phyloP scores from a whole-genome alignment of 225 moss, liverwort and hornwort genomes.

The Pseudisothecium myosuroides region DNA sequence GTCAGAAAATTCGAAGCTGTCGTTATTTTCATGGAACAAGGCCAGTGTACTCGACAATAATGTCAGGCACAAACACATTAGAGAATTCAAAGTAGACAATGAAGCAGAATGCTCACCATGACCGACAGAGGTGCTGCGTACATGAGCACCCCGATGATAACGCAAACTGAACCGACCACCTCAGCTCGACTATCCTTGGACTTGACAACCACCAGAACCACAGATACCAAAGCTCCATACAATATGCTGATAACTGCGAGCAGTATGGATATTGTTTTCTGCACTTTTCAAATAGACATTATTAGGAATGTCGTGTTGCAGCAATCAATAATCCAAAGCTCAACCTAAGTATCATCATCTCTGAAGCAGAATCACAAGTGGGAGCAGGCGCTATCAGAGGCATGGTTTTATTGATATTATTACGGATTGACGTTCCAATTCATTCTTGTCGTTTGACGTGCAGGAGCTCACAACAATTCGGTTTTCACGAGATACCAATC shows the following conservation, averaged over 20 bases:
- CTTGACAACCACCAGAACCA: constrained; percentile 34
- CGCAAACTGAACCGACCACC: constrained; percentile 64
- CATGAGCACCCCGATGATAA: constrained; percentile 68
- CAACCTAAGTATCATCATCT: not conserved
- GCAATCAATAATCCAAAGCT: not conserved
- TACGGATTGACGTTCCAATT: not conserved
- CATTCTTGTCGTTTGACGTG: not conserved
- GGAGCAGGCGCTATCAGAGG: not conserved
- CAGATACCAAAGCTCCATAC: constrained; percentile 40
- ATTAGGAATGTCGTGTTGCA: not conserved
- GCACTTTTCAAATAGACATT: not conserved
- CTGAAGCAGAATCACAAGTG: not conserved
- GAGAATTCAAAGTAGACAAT: not conserved
- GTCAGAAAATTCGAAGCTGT: not conserved
- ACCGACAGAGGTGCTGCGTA: constrained; percentile 74
- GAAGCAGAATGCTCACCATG: constrained; percentile 17
- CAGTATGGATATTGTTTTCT: constrained; percentile 17
- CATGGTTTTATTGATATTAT: not conserved
- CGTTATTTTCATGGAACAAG: not conserved
- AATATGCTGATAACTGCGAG: constrained; percentile 23
- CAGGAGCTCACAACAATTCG: not conserved
- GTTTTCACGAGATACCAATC: not conserved
- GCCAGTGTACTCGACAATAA: not conserved
- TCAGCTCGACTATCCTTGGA: constrained; percentile 16
- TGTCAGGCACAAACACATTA: not conserved